Evolutionary conservation across 768 basidiomycete species (phyloP).

Genomic region (Serendipita sp.): DNA sequence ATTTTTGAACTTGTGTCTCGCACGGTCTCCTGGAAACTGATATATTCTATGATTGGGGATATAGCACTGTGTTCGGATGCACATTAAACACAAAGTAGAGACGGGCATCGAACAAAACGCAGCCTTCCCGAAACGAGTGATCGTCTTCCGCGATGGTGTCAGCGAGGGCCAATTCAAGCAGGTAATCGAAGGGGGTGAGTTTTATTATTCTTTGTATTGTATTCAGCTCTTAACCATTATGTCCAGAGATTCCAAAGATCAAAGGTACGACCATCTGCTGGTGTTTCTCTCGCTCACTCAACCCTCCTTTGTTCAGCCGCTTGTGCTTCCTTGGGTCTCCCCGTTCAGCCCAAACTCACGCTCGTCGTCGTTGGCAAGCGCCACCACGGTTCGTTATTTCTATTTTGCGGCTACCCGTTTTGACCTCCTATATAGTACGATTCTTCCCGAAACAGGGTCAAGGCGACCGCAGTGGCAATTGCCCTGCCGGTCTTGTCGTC

Average conservation of each 20-base stretch:
- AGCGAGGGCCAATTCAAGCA: slow-evolving; percentile 39
- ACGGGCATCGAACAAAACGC: slow-evolving; percentile 19
- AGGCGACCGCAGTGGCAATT: slow-evolving; percentile 55
- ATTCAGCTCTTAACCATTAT: not conserved
- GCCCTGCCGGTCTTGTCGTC: slow-evolving; percentile 62
- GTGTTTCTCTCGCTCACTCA: slow-evolving; percentile 5
- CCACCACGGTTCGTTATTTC: slow-evolving; percentile 39
- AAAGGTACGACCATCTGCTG: slow-evolving; percentile 29
- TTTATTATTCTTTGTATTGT: not conserved
- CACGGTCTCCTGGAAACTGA: not conserved
- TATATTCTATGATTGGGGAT: not conserved
- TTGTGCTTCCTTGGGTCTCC: slow-evolving; percentile 40
- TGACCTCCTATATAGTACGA: slow-evolving; percentile 23
- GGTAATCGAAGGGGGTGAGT: slow-evolving; percentile 38
- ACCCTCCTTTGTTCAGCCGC: slow-evolving; percentile 32
- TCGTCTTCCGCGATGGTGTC: slow-evolving; percentile 56
- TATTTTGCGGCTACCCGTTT: not conserved
- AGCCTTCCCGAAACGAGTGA: slow-evolving; percentile 44
- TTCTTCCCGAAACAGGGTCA: slow-evolving; percentile 39
- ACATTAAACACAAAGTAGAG: slow-evolving; percentile 42
- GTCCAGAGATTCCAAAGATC: slow-evolving; percentile 40
- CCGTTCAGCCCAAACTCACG: slow-evolving; percentile 41
- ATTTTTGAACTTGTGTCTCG: not conserved
- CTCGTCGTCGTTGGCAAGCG: slow-evolving; percentile 69
- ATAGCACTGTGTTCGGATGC: slow-evolving; percentile 41